Conservation (phyloP, 2,329 filamentous ascomycete species). For the Claviceps sp. region DNA sequence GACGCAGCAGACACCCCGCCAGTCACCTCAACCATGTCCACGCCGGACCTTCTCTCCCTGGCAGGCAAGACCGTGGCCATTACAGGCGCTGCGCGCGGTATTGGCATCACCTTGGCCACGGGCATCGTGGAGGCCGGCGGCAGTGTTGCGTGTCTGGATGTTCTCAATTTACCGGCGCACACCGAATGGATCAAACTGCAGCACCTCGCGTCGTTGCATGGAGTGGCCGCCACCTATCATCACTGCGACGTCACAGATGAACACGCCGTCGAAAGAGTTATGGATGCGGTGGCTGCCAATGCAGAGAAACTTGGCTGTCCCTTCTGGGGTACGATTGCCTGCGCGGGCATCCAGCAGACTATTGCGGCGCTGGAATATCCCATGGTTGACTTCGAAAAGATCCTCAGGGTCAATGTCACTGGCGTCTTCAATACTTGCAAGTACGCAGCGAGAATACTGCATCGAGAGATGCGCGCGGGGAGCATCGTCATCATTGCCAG, state of each 20-base stretch:
- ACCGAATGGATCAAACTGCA: conserved; percentile 28
- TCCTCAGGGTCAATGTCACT: conserved; percentile 78
- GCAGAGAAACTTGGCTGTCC: conserved; percentile 18
- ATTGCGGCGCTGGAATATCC: conserved; percentile 59
- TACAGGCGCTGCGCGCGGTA: conserved; percentile 36
- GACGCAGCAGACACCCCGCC: not conserved
- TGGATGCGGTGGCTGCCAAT: conserved; percentile 23
- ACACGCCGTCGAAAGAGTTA: conserved; percentile 18
- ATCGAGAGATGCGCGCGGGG: conserved; percentile 41
- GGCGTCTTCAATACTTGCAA: conserved; percentile 77
- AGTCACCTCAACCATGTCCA: conserved; percentile 5
- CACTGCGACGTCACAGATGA: conserved; percentile 36
- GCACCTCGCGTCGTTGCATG: conserved; percentile 24
- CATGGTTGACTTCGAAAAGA: conserved; percentile 59
- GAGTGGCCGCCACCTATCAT: conserved; percentile 24
- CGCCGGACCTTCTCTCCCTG: conserved; percentile 29
- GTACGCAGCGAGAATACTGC: conserved; percentile 70
- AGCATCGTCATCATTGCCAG: conserved; percentile 57
- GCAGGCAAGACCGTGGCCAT: conserved; percentile 30
- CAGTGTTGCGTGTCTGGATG: conserved; percentile 34
- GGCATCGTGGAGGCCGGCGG: conserved; percentile 36
- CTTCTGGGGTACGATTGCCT: conserved; percentile 28
- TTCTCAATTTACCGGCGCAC: conserved; percentile 23
- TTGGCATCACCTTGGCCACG: conserved; percentile 35
- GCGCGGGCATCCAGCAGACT: conserved; percentile 36